Percentiles rank a stretch among this genome's conserved stretches.
Conservation (phyloP, 495 filamentous ascomycete genomes). For the Trichocladium uniseriatum region DNA sequence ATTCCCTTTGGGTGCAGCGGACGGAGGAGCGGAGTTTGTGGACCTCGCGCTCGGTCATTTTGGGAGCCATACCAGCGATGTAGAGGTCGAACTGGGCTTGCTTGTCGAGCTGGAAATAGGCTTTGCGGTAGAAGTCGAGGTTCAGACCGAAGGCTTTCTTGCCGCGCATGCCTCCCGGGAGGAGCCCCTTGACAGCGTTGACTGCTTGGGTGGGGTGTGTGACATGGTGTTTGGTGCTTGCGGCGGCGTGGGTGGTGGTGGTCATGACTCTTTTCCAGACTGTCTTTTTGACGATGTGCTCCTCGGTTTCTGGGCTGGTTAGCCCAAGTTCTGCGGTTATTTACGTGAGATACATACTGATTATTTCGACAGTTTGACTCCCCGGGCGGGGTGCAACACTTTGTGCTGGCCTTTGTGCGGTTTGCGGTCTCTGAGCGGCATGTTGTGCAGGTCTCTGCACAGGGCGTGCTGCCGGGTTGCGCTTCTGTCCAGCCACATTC, state of each 20-base stretch:
- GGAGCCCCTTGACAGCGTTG: background rate
- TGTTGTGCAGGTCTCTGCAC: no score
- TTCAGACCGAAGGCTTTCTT: background rate
- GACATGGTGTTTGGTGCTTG: background rate
- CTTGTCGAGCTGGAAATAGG: background rate
- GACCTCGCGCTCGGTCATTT: background rate
- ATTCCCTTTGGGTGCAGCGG: background rate
- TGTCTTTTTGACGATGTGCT: background rate
- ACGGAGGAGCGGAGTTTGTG: background rate
- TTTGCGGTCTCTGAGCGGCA: no score
- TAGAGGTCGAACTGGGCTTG: conserved; percentile 6
- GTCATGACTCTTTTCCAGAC: background rate
- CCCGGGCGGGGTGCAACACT: no score
- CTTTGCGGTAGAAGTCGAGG: background rate
- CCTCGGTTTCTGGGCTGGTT: background rate
- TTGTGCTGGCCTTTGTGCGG: no score
- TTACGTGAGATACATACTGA: no score
- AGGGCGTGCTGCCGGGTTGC: no score
- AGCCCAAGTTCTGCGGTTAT: background rate
- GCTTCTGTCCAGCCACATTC: no score
- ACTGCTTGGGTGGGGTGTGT: background rate
- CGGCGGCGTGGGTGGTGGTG: background rate
- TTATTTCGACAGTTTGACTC: no score
- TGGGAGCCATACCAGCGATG: conserved; percentile 6
- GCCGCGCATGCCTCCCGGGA: background rate